Evolutionary conservation across 106 monocot genomes (phyloP).

Genomic region (Dendrobium chrysotoxum): DNA sequence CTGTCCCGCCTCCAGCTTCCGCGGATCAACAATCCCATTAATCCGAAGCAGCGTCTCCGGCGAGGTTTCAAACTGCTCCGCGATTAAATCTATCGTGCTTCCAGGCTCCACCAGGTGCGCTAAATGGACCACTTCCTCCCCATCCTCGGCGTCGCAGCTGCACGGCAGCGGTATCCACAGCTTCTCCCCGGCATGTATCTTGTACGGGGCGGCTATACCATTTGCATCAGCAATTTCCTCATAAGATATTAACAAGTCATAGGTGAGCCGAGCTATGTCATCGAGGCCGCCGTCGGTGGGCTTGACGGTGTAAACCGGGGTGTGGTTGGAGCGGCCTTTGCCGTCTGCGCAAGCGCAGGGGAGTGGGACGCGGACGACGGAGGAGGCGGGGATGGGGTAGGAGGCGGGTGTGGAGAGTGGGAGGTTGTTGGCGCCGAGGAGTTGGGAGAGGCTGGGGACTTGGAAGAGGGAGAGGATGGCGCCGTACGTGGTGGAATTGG

Average conservation of each 20-base stretch:
- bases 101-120: slow-evolving; percentile 32
- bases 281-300: slow-evolving; percentile 26
- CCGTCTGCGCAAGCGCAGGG: slow-evolving; percentile 36
- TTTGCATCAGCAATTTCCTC: slow-evolving; percentile 34
- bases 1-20: slow-evolving; percentile 18
- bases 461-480: slow-evolving; percentile 37
- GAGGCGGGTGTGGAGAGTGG: slow-evolving; percentile 8
- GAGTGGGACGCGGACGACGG: slow-evolving; percentile 33
- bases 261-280: slow-evolving; percentile 30
- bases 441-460: slow-evolving; percentile 13
- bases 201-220: slow-evolving; percentile 14
- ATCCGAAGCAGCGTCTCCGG: slow-evolving; percentile 19
- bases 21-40: slow-evolving; percentile 33
- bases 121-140: slow-evolving; percentile 28
- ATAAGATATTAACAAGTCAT: slow-evolving; percentile 19
- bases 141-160: slow-evolving; percentile 55
- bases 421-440: slow-evolving; percentile 44
- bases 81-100: slow-evolving; percentile 25
- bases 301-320: slow-evolving; percentile 30
- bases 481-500: slow-evolving; percentile 38
- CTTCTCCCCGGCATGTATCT: slow-evolving; percentile 18
- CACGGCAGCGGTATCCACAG: slow-evolving; percentile 65
- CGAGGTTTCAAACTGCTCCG: slow-evolving; percentile 24
- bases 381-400: slow-evolving; percentile 10
- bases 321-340: slow-evolving; percentile 20